Evolutionary conservation across 352 stramenopile species (phyloP).

Genomic region (Globisporangium echinulatum): DNA sequence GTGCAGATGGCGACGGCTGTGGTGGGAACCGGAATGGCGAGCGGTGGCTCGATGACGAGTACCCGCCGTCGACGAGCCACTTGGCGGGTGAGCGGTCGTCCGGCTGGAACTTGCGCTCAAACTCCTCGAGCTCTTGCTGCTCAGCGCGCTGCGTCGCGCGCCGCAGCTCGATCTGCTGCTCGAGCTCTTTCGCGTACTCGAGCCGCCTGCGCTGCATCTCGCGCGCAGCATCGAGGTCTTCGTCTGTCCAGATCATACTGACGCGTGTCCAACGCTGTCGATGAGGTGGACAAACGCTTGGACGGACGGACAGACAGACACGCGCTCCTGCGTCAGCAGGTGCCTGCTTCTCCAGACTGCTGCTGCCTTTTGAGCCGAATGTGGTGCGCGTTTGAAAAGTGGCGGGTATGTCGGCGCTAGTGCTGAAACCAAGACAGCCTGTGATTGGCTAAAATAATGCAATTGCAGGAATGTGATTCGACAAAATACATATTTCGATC

Average conservation of each 20-base stretch:
- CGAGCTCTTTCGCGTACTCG: constrained; percentile 61
- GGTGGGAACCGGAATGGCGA: constrained; percentile 8
- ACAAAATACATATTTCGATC: too few species aligned
- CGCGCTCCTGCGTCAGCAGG: too few species aligned
- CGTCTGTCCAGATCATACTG: constrained; percentile 49
- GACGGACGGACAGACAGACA: too few species aligned
- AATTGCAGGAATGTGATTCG: too few species aligned
- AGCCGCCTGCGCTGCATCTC: constrained; percentile 44
- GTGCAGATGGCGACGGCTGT: not conserved
- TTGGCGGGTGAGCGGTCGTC: constrained; percentile 54
- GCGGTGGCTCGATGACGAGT: constrained; percentile 13
- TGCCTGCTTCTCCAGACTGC: too few species aligned
- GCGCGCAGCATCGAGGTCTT: constrained; percentile 23
- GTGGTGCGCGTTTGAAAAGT: not conserved
- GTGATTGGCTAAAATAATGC: too few species aligned
- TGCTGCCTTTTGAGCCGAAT: not conserved
- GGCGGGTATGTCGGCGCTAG: not conserved
- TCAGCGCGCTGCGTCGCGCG: constrained; percentile 39
- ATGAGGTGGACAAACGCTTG: too few species aligned
- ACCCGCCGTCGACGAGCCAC: constrained; percentile 64
- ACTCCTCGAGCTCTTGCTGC: constrained; percentile 42
- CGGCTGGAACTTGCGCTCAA: constrained; percentile 46
- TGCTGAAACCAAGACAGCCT: too few species aligned
- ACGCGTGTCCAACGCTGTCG: too few species aligned
- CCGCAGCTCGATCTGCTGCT: constrained; percentile 62